phyloP scores from a whole-genome alignment of 129 eudicot species.

The Saposhnikovia divaricata region DNA sequence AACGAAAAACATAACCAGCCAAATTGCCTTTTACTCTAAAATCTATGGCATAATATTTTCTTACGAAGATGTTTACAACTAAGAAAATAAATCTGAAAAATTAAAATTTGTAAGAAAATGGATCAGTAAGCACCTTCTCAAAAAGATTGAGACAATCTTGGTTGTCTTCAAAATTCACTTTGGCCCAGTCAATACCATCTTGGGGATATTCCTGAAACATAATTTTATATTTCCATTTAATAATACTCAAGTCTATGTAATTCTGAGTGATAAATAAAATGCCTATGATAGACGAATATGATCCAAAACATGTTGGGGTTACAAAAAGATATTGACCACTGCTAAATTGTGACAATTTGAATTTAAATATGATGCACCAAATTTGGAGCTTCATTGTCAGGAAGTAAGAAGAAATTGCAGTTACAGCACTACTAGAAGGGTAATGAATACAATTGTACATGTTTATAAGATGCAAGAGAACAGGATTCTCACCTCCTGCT shows the following conservation, averaged over 20 bases:
- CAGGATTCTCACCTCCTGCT: constrained; percentile 61
- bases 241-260: neutral
- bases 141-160: constrained; percentile 80
- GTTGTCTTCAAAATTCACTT: constrained; percentile 87
- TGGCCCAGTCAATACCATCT: constrained; percentile 95
- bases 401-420: neutral
- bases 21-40: too few species aligned
- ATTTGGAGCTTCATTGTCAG: neutral
- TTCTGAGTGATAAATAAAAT: neutral
- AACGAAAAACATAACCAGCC: too few species aligned
- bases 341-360: neutral
- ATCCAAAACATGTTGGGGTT: neutral
- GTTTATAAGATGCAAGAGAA: neutral
- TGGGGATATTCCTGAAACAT: constrained; percentile 77
- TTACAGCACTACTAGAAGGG: neutral
- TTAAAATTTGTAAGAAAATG: neutral
- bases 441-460: neutral
- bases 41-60: neutral
- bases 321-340: neutral
- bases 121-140: constrained; percentile 49
- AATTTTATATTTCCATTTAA: neutral
- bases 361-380: neutral
- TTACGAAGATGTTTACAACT: neutral
- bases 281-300: neutral
- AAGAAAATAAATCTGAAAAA: neutral